These are phyloP conservation scores for Fusarium setosum DNA, from an alignment of 2,329 filamentous ascomycete genomes.

Conservation along the genomic window DNA sequence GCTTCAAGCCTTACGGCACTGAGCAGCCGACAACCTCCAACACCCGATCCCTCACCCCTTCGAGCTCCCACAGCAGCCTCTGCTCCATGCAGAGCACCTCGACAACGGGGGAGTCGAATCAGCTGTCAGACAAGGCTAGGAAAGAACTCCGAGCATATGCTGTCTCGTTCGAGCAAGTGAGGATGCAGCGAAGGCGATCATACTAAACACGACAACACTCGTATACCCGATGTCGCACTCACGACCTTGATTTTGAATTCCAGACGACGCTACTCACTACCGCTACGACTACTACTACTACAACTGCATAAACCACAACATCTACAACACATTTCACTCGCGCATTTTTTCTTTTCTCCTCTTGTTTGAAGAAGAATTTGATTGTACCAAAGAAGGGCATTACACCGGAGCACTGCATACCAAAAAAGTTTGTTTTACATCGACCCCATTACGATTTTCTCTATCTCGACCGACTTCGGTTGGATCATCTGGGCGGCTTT, in stretches of 20 bases:
- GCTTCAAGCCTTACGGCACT: slow-evolving; percentile 39
- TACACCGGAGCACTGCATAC: slow-evolving; percentile 62
- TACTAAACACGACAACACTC: slow-evolving; percentile 52
- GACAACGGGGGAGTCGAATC: slow-evolving; percentile 62
- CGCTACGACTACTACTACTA: slow-evolving; percentile 38
- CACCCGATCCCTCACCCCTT: slow-evolving; percentile 68
- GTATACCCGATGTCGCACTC: slow-evolving; percentile 25
- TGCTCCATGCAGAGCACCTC: slow-evolving; percentile 78
- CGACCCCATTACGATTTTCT: slow-evolving; percentile 36
- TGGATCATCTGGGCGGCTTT: slow-evolving; percentile 39
- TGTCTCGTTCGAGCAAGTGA: slow-evolving; percentile 87
- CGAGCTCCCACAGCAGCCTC: slow-evolving; percentile 86
- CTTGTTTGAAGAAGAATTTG: slow-evolving; percentile 38
- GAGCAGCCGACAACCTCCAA: slow-evolving; percentile 33
- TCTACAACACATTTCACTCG: slow-evolving; percentile 32
- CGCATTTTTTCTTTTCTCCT: slow-evolving; percentile 35
- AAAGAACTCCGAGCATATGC: slow-evolving; percentile 88
- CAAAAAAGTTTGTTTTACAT: slow-evolving; percentile 51
- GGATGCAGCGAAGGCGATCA: slow-evolving; percentile 68
- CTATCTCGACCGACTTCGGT: slow-evolving; percentile 32
- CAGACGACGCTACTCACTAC: slow-evolving; percentile 48
- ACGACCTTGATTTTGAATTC: slow-evolving; percentile 18
- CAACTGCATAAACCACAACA: slow-evolving; percentile 28
- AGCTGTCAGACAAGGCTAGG: slow-evolving; percentile 80
- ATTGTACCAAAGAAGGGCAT: slow-evolving; percentile 61